A percentile compares a stretch with the other conserved stretches of the same genome.
Conservation (phyloP, 2,329 filamentous ascomycete species). For the Bimuria novae-zelandiae region DNA sequence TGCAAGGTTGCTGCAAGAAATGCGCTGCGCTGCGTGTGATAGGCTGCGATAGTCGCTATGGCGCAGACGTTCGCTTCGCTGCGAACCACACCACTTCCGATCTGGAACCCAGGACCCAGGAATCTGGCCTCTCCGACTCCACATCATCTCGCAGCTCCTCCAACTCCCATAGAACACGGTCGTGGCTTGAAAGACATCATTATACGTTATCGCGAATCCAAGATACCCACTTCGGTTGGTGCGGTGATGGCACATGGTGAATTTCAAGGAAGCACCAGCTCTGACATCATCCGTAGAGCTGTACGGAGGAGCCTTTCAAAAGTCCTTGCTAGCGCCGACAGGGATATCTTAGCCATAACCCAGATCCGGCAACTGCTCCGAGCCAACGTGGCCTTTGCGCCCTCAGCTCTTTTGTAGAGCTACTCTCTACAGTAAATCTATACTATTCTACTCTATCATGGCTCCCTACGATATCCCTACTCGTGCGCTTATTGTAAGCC, state of each 20-base stretch:
- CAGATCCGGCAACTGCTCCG: no score
- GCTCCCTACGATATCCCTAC: no score
- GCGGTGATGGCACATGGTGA: not conserved
- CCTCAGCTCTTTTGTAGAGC: no score
- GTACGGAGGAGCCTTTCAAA: no score
- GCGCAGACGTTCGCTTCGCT: not conserved
- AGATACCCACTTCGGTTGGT: not conserved
- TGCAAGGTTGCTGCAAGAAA: not conserved
- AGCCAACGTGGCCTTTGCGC: no score
- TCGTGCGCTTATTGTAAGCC: no score
- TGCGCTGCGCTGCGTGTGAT: not conserved
- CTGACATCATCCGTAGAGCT: conserved; percentile 1
- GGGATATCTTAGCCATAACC: no score
- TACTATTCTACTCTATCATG: no score
- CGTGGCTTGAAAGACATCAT: not conserved
- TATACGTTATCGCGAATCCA: not conserved
- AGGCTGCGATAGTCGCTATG: not conserved
- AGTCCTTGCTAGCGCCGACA: no score
- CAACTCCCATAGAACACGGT: not conserved
- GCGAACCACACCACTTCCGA: not conserved
- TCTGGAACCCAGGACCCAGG: not conserved
- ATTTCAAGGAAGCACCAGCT: not conserved
- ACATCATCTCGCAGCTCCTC: not conserved
- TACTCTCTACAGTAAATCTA: no score
- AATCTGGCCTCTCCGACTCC: not conserved